These are phyloP conservation scores for Fistulinella cinereoalba DNA, from an alignment of 1,284 basidiomycete genomes.

Conservation along the genomic window DNA sequence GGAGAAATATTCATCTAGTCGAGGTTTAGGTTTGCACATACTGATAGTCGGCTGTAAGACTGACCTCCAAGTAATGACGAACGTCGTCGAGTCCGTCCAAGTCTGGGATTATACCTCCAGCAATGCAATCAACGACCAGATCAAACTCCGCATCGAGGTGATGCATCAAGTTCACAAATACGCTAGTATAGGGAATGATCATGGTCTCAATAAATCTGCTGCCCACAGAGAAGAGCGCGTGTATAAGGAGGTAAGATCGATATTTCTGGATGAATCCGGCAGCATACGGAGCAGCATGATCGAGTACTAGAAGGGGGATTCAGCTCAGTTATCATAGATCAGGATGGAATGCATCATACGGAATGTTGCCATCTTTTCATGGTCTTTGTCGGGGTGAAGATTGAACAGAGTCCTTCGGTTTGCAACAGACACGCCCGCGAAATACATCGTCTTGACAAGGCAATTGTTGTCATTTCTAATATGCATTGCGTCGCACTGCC, in stretches of 20 bases:
- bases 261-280: neutral
- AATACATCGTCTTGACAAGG: neutral
- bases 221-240: neutral
- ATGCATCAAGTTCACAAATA: conserved; percentile 9
- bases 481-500: neutral
- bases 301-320: neutral
- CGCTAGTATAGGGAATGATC: neutral
- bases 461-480: neutral
- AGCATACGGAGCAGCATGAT: neutral
- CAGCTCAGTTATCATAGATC: neutral
- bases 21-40: neutral
- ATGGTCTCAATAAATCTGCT: neutral
- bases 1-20: no score
- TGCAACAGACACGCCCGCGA: neutral
- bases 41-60: neutral
- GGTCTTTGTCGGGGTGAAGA: neutral
- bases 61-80: conserved; percentile 7
- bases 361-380: neutral
- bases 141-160: conserved; percentile 15
- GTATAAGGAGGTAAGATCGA: neutral
- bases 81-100: conserved; percentile 6
- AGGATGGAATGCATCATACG: neutral
- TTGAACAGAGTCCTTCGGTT: neutral
- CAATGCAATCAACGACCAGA: conserved; percentile 5
- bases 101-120: conserved; percentile 5